These are phyloP conservation scores for Fusarium acutatum DNA, from an alignment of 2,329 filamentous ascomycete genomes.

Conservation along the genomic window DNA sequence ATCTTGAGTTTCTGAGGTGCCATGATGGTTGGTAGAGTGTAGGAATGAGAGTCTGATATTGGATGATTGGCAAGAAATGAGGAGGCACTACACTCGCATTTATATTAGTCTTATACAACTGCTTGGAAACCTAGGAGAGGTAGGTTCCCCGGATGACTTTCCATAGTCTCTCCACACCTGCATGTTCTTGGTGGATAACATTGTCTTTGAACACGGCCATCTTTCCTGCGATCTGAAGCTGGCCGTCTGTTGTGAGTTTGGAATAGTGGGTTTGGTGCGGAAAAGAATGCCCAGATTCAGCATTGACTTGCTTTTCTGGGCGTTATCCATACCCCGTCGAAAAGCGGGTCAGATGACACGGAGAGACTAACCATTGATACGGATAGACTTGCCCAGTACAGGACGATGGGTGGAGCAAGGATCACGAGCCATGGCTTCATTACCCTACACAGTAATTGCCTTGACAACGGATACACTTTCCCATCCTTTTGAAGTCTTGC, in stretches of 20 bases:
- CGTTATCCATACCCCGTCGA: neutral
- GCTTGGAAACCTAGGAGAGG: neutral
- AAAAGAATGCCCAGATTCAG: neutral
- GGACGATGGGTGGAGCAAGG: neutral
- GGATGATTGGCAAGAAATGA: neutral
- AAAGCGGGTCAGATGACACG: neutral
- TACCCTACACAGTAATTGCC: neutral
- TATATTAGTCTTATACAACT: neutral
- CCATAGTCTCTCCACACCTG: neutral
- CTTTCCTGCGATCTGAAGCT: neutral
- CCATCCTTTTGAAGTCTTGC: neutral
- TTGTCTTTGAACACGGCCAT: neutral
- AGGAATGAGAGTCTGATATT: neutral
- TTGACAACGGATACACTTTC: neutral
- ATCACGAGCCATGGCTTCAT: neutral
- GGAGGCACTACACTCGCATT: neutral
- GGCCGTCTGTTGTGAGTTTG: neutral
- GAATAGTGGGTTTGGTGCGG: neutral
- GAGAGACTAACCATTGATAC: neutral
- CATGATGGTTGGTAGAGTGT: neutral
- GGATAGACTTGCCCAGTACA: neutral
- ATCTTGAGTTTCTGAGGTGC: slow-evolving; percentile 49
- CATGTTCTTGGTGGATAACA: neutral
- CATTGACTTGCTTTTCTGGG: neutral
- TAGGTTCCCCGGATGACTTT: neutral